Base-by-base conservation (phyloP, 306 rosid genomes). In the Mimosa pudica region DNA sequence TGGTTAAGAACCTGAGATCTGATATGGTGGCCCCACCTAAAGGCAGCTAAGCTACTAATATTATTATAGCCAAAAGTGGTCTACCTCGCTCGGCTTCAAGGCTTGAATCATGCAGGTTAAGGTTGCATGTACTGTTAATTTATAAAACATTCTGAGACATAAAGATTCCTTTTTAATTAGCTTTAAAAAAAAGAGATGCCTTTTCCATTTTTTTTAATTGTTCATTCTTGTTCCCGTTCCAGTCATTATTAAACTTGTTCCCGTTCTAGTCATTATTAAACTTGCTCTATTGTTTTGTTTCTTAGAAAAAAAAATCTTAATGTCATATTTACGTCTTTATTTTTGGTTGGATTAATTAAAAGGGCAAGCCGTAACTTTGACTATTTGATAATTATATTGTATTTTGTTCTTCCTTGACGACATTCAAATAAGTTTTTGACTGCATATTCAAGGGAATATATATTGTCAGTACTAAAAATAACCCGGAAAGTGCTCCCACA, bases 11-110 rank as follows among this genome's bases (percentile, higher is more conserved):
- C 78, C 12, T 4, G 79, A 54, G 75, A n/a, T 55, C 70, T 33
- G 80, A 82, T 54, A 32, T 77, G 63, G 79, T 79, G 76, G 84
- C 54, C 82, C 82, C 77, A 12, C 51, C 51, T 49, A 80, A 33
- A 16, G 33, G 73, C 51, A 41, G 57, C 16, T 70, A 4, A 46
- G 57, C 42, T 3, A 8, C 30, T 24, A 24, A 24, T 24, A 24
- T 24, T 24, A 24, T 24, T 47, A 47, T 10, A 12, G 13, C 52
- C 52, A 47, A 13, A 47, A 47, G 52, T 10, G 52, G 52, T 47
- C 52, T 47, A 38, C 3, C 42, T 38, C 42, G 58, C 71, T 71
- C 41, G 47, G 81, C 61, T 71, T 8, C 13, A 38, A 12, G 52
- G 33, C 38, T 30, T 61, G 41, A 2, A 61, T 12, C 35, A 4